Percentiles rank a stretch among this genome's conserved stretches.
These are phyloP conservation scores for Umbilicus rupestris DNA, from an alignment of 164 flowering plant species.

Conservation along the genomic window DNA sequence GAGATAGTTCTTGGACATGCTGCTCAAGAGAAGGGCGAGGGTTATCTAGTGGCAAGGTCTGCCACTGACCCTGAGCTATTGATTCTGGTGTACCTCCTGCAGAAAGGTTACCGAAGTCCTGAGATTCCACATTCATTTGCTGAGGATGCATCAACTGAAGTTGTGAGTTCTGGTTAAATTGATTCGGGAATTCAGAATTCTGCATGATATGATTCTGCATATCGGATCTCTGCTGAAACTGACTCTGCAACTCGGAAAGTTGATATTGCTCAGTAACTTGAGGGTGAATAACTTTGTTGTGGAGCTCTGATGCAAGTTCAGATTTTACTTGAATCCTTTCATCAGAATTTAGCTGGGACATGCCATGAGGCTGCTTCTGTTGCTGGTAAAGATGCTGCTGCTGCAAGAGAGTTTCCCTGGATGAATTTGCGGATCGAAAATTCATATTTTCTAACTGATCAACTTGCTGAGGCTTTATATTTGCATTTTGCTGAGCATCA, in stretches of 20 bases:
- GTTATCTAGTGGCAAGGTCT: conserved; percentile 32
- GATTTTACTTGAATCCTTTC: conserved; percentile 32
- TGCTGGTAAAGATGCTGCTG: conserved; percentile 51
- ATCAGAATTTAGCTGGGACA: conserved; percentile 43
- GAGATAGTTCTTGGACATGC: conserved; percentile 52
- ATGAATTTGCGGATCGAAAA: conserved; percentile 34
- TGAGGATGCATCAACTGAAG: conserved; percentile 42
- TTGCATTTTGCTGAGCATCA: too few species aligned
- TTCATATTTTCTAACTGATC: conserved; percentile 46
- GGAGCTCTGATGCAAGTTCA: conserved; percentile 44
- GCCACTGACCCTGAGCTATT: conserved; percentile 41
- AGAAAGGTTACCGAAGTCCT: conserved; percentile 31
- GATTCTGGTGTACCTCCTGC: conserved; percentile 44
- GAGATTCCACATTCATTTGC: conserved; percentile 34
- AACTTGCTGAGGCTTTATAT: too few species aligned
- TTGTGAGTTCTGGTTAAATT: conserved; percentile 18
- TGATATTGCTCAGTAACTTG: conserved; percentile 49
- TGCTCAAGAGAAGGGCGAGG: conserved; percentile 37
- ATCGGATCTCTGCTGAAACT: conserved; percentile 41
- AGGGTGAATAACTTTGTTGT: conserved; percentile 32
- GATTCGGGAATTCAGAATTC: not conserved
- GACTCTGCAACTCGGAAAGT: conserved; percentile 50
- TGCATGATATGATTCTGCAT: not conserved
- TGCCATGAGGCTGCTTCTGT: conserved; percentile 42
- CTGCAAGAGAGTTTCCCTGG: conserved; percentile 27